Base-by-base conservation (phyloP, 805 yeast genomes). In the Zygosaccharomyces bailii region DNA sequence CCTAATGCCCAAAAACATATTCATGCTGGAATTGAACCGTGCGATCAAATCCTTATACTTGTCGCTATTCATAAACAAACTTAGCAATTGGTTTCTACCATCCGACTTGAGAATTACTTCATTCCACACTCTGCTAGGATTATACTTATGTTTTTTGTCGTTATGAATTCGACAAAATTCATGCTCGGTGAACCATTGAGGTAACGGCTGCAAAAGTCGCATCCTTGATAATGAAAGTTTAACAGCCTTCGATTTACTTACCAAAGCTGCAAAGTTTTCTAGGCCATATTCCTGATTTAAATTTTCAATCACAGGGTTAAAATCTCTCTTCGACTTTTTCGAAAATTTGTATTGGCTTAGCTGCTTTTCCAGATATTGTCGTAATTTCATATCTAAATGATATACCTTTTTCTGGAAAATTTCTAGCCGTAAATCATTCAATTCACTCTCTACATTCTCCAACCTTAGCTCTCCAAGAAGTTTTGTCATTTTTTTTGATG, bases 41-140 rank as follows among this genome's bases (percentile, higher is more conserved):
- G 68, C 64, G 42, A 75, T 59, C 20, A 73, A 60, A 16, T 77
- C 76, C 50, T 79, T 70, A n/a, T 73, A 68, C 33, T 74, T 68
- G 30, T 70, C 71, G 50, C 75, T 60, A 43, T 70, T 69, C 42
- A 80, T 61, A 36, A 71, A 55, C 43, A 69, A 71, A 55, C 81
- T 79, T 30, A 55, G 42, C 8, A 61, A 39, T 31, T 57, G 56
- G 17, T 54, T 59, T 8, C 57, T 59, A 11, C 53, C 52, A 5
- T 55, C 54, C 18, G 49, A 52, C 24, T 54, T 54, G 36, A 53
- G 29, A 2, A 63, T 51, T 9, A 59, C 53, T 7, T 63, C 61
- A 41, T 64, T 68, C 61, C 71, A 79, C 25, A 67, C 63, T 32
- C 72, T 66, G 1, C 72, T 62, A 13, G 86, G 84, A 52, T 79